Evolutionary conservation across 306 rosid species (phyloP).

Genomic region (Corylus americana): DNA sequence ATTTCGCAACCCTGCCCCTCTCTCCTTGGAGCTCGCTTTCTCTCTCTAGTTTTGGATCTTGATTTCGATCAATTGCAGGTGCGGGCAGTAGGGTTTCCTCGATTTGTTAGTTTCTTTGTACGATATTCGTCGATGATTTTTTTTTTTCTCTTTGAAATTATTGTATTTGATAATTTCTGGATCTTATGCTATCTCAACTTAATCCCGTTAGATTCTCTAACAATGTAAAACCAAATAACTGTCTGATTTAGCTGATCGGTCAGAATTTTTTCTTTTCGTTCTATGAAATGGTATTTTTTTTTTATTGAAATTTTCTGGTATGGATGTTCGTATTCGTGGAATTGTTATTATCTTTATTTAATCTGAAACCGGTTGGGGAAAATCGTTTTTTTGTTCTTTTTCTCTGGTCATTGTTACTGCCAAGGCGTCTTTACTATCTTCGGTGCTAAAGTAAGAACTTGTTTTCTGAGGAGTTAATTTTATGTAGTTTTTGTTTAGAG

Average conservation of each 20-base stretch:
- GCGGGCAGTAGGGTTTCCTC: not conserved
- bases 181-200: not conserved
- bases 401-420: too few relatives aligned
- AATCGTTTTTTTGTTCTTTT: too few relatives aligned
- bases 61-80: constrained; percentile 27
- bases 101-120: not conserved
- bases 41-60: constrained; percentile 1
- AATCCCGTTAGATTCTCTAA: not conserved
- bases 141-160: not conserved
- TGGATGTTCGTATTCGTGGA: not conserved
- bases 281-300: not conserved
- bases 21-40: not conserved
- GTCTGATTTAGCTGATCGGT: not conserved
- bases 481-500: not conserved
- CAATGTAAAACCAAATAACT: not conserved
- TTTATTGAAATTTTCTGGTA: not conserved
- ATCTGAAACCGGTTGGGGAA: not conserved
- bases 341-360: too few relatives aligned
- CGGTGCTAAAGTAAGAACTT: not conserved
- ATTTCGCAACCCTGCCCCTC: not conserved
- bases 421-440: not conserved
- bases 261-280: not conserved
- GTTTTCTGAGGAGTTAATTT: not conserved
- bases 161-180: not conserved
- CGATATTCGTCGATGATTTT: not conserved